Conservation (phyloP, 2,329 filamentous ascomycete genomes). For the Aspergillus neoniger region DNA sequence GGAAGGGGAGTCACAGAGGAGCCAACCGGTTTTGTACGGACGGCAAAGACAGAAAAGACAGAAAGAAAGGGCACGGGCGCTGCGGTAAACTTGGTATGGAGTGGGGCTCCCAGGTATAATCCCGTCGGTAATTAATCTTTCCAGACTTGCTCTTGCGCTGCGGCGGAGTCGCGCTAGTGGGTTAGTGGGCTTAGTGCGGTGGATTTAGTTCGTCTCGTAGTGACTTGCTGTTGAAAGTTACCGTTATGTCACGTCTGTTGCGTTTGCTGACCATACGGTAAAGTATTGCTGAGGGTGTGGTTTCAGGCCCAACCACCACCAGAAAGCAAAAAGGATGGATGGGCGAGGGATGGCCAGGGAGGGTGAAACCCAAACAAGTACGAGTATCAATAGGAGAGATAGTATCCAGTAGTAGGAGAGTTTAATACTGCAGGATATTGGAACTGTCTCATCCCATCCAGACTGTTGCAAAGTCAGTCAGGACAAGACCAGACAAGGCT, state of each 20-base stretch:
- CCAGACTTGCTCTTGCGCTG: background rate
- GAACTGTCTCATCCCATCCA: background rate
- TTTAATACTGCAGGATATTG: background rate
- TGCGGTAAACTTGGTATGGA: background rate
- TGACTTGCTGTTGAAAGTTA: background rate
- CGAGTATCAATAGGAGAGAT: background rate
- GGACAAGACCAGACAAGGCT: background rate
- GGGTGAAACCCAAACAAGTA: background rate
- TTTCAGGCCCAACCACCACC: background rate
- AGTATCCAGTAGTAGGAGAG: too few species aligned
- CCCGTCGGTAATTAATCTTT: background rate
- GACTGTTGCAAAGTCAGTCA: background rate
- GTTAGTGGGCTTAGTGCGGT: background rate
- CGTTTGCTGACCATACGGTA: background rate
- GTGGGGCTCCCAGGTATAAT: background rate
- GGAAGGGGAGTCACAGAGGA: constrained; percentile 1
- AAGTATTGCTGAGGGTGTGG: background rate
- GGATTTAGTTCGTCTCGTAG: background rate
- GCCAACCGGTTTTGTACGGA: constrained; percentile 16
- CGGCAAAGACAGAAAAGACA: background rate
- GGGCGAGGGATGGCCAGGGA: background rate
- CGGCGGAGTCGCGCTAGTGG: constrained; percentile 9
- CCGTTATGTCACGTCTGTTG: background rate
- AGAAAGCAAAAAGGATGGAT: background rate
- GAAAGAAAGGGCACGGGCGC: background rate